Evolutionary conservation across 805 yeast genomes (phyloP).

Genomic region (Candida insectorum): DNA sequence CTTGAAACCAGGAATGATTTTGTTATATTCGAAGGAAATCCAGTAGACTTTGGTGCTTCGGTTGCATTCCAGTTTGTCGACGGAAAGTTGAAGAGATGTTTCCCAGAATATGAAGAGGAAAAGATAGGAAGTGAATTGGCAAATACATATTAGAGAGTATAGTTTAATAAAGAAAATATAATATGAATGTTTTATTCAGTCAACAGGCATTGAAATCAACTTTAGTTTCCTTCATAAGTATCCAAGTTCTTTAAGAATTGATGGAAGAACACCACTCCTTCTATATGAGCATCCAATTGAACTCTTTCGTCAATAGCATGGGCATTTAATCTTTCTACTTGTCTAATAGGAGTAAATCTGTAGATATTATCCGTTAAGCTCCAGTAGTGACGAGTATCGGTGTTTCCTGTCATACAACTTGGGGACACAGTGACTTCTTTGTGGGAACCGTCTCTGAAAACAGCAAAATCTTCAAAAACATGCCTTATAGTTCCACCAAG

Average conservation of each 20-base stretch:
- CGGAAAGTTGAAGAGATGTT: constrained; percentile 1
- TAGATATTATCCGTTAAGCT: constrained; percentile 55
- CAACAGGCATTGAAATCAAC: not conserved
- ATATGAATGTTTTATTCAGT: too few relatives aligned
- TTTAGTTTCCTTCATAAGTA: constrained; percentile 14
- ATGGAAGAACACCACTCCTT: constrained; percentile 53
- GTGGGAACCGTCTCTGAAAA: constrained; percentile 1
- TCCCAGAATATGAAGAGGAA: constrained; percentile 5
- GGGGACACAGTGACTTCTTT: constrained; percentile 49
- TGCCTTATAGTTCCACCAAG: constrained; percentile 45
- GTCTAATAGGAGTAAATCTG: constrained; percentile 49
- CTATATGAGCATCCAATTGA: constrained; percentile 55
- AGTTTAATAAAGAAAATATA: not conserved
- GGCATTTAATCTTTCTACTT: constrained; percentile 34
- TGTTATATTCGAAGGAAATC: constrained; percentile 4
- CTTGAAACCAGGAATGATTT: constrained; percentile 1
- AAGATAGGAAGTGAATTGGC: constrained; percentile 1
- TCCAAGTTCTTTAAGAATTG: constrained; percentile 47
- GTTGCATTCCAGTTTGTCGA: constrained; percentile 3
- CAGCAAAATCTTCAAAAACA: constrained; percentile 42
- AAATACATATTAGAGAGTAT: too few relatives aligned
- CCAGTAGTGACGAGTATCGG: constrained; percentile 71
- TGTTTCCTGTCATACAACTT: constrained; percentile 61
- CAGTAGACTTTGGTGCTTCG: constrained; percentile 7
- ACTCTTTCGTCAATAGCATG: constrained; percentile 68